A percentile compares a stretch with the other conserved stretches of the same genome.
These are phyloP conservation scores for Stentor roeselii DNA, from an alignment of 73 alveolate genomes.

Conservation along the genomic window DNA sequence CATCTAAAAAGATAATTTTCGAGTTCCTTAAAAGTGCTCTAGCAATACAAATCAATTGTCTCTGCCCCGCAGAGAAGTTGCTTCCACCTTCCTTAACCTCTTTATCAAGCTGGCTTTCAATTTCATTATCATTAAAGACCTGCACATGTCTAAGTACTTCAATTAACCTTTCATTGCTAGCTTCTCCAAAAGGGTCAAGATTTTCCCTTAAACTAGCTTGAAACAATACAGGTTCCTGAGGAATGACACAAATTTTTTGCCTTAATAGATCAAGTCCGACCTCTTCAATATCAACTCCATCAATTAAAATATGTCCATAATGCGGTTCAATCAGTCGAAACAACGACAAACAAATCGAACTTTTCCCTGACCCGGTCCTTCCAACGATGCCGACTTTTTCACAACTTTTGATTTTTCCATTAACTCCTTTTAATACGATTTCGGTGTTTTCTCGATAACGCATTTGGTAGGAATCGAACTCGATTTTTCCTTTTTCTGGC, in stretches of 20 bases:
- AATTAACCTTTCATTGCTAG: constrained; percentile 28
- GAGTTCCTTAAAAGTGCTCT: constrained; percentile 59
- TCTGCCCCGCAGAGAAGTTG: constrained; percentile 69
- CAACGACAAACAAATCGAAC: constrained; percentile 66
- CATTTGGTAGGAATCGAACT: constrained; percentile 70
- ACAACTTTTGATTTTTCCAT: constrained; percentile 53
- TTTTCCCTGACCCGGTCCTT: constrained; percentile 73
- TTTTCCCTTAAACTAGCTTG: constrained; percentile 48
- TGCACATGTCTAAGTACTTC: constrained; percentile 68
- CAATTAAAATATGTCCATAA: constrained; percentile 70
- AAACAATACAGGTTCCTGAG: constrained; percentile 52
- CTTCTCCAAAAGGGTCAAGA: constrained; percentile 55
- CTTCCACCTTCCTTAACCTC: constrained; percentile 59
- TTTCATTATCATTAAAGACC: constrained; percentile 49
- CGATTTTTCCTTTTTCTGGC: constrained; percentile 54
- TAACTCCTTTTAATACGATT: constrained; percentile 59
- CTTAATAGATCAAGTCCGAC: constrained; percentile 72
- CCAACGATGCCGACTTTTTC: constrained; percentile 78
- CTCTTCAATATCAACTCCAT: constrained; percentile 69
- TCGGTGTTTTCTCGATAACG: constrained; percentile 75
- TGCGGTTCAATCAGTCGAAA: constrained; percentile 80
- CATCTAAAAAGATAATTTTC: constrained; percentile 92
- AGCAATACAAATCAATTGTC: constrained; percentile 68
- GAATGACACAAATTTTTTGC: constrained; percentile 52
- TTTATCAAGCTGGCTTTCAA: constrained; percentile 51